Percentiles rank a stretch among this genome's conserved stretches.
phyloP scores from a whole-genome alignment of 2,329 filamentous ascomycete genomes.

The Aspergillus melleus region DNA sequence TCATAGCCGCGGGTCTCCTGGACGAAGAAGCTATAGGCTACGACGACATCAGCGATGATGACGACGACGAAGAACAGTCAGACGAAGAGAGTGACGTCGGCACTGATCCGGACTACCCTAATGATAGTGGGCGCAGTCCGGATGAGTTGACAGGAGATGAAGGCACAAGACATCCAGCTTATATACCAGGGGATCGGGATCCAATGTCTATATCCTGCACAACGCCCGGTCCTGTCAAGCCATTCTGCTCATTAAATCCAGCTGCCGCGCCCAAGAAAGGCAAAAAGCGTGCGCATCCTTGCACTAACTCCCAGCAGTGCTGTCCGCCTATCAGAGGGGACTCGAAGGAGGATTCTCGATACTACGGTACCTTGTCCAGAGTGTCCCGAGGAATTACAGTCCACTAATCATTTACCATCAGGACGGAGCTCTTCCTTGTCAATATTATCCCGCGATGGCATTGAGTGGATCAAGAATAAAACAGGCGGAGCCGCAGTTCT shows the following conservation, averaged over 20 bases:
- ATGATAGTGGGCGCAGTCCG: conserved; percentile 5
- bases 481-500: conserved; percentile 91
- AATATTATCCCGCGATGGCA: conserved; percentile 92
- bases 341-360: conserved; percentile 83
- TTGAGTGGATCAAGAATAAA: conserved; percentile 95
- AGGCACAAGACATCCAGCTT: not conserved
- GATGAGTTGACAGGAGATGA: not conserved
- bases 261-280: not conserved
- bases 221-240: not conserved
- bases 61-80: conserved; percentile 8
- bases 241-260: not conserved
- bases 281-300: not conserved
- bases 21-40: conserved; percentile 71
- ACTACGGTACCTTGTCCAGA: conserved; percentile 55
- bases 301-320: not conserved
- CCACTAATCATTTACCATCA: conserved; percentile 35
- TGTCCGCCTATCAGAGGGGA: conserved; percentile 46
- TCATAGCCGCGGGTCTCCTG: conserved; percentile 79
- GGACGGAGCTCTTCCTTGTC: conserved; percentile 92
- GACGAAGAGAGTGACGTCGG: conserved; percentile 15
- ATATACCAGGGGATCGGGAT: not conserved
- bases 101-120: conserved; percentile 40
- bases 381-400: not conserved
- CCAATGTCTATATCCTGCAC: not conserved
- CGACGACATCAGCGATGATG: conserved; percentile 22